A percentile compares a stretch with the other conserved stretches of the same genome.
Conservation (phyloP, 345 rosid species). For the Salix arbutifolia region DNA sequence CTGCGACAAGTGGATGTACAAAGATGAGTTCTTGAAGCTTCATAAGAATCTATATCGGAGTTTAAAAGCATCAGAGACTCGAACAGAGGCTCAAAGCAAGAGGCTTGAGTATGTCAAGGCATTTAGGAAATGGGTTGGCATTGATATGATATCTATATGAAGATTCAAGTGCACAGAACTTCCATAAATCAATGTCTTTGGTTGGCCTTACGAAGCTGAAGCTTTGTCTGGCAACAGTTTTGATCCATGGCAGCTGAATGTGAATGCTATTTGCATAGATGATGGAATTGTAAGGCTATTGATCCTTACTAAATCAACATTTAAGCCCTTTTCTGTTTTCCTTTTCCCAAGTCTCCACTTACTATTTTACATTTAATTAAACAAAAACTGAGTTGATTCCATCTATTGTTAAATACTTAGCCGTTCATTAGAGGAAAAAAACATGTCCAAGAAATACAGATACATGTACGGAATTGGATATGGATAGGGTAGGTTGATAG, state of each 20-base stretch:
- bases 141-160: constrained; percentile 17
- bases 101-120: constrained; percentile 56
- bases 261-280: neutral
- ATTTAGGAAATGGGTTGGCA: constrained; percentile 61
- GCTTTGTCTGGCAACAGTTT: neutral
- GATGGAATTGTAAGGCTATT: neutral
- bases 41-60: constrained; percentile 67
- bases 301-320: too few relatives aligned
- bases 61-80: constrained; percentile 48
- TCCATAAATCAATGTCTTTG: neutral
- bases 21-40: constrained; percentile 61
- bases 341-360: too few relatives aligned
- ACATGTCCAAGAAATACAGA: too few relatives aligned
- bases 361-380: too few relatives aligned
- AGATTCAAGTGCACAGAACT: neutral
- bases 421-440: too few relatives aligned
- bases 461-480: too few relatives aligned
- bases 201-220: neutral
- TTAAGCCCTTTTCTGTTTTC: too few relatives aligned
- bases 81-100: constrained; percentile 59
- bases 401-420: too few relatives aligned
- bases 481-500: too few relatives aligned
- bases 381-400: too few relatives aligned
- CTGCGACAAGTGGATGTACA: constrained; percentile 54
- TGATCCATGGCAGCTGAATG: neutral